Conservation (phyloP, 805 yeast genomes). For the Candida michaelii region DNA sequence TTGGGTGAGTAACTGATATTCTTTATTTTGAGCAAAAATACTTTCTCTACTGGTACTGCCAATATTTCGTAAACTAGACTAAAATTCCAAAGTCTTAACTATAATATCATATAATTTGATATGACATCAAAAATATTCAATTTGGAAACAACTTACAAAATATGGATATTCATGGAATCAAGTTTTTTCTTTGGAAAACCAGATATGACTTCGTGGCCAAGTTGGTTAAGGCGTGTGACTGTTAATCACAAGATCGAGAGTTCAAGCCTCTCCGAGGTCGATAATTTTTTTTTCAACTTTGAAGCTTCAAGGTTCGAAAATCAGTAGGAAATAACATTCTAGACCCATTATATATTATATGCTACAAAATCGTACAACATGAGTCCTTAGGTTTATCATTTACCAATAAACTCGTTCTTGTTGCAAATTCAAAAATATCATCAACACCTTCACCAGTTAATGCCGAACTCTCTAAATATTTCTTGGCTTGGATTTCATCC, state of each 20-base stretch:
- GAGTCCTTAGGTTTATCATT: conserved; percentile 26
- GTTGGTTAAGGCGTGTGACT: conserved; percentile 14
- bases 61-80: too few relatives aligned
- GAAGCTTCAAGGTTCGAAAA: too few relatives aligned
- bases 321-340: too few relatives aligned
- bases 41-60: too few relatives aligned
- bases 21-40: too few relatives aligned
- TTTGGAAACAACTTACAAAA: too few relatives aligned
- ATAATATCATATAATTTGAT: too few relatives aligned
- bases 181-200: too few relatives aligned
- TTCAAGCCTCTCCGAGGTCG: conserved; percentile 14
- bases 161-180: too few relatives aligned
- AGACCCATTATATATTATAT: not conserved
- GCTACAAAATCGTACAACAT: conserved; percentile 35
- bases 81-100: too few relatives aligned
- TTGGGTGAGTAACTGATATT: too few relatives aligned
- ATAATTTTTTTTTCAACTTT: not conserved
- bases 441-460: conserved; percentile 94
- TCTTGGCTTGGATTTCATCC: conserved; percentile 75
- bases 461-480: conserved; percentile 85
- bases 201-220: conserved; percentile 13
- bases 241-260: conserved; percentile 14
- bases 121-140: too few relatives aligned
- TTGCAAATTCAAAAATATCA: conserved; percentile 88
- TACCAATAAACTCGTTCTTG: conserved; percentile 70